Evolutionary conservation across 352 stramenopile species (phyloP).

Genomic region (Phytophthora litchii): DNA sequence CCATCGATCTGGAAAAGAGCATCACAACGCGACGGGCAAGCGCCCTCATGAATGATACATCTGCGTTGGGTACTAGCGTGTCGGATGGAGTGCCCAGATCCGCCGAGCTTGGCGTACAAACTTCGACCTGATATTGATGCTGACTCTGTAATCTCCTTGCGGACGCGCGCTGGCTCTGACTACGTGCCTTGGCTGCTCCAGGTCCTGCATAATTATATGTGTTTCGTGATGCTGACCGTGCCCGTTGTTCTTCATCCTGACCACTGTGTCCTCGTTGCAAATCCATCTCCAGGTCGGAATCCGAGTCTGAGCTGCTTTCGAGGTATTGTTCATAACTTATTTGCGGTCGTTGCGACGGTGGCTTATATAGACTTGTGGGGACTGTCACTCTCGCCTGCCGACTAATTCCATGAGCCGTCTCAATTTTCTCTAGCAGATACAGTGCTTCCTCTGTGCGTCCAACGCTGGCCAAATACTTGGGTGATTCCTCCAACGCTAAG

Average conservation of each 20-base stretch:
- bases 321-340: constrained; percentile 32
- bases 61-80: constrained; percentile 29
- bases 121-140: constrained; percentile 22
- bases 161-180: constrained; percentile 29
- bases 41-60: constrained; percentile 44
- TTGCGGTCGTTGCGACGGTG: constrained; percentile 40
- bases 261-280: constrained; percentile 1
- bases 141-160: constrained; percentile 28
- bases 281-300: constrained; percentile 29
- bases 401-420: constrained; percentile 62
- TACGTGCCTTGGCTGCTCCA: constrained; percentile 17
- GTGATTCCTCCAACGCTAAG: constrained; percentile 55
- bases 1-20: constrained; percentile 48
- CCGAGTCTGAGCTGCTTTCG: constrained; percentile 32
- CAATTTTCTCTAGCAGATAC: constrained; percentile 55
- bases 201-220: constrained; percentile 23
- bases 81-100: constrained; percentile 31
- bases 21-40: constrained; percentile 48
- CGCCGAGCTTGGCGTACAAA: constrained; percentile 25
- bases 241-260: constrained; percentile 12
- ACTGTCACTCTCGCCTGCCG: constrained; percentile 57
- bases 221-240: not conserved
- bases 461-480: constrained; percentile 71
- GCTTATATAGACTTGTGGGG: constrained; percentile 65
- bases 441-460: constrained; percentile 67